A percentile compares a stretch with the other conserved stretches of the same genome.
These are phyloP conservation scores for Colletotrichum phormii DNA, from an alignment of 2,329 filamentous ascomycete genomes.

Conservation along the genomic window DNA sequence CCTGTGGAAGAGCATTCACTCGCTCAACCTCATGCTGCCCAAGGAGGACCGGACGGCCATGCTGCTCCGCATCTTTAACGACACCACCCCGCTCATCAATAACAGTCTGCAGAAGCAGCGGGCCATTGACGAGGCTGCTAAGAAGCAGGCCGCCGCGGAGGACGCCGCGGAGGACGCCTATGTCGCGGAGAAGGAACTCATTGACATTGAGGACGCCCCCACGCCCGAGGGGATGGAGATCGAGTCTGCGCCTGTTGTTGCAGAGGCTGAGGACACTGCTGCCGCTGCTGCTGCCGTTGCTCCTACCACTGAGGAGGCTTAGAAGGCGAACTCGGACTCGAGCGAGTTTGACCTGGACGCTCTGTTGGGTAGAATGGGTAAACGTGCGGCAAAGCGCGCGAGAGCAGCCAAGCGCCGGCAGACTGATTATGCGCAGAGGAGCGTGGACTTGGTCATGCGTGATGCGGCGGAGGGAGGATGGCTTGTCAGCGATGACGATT, in stretches of 20 bases:
- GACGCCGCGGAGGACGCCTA: conserved; percentile 40
- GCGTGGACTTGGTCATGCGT: background rate
- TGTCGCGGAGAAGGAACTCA: conserved; percentile 40
- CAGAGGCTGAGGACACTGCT: background rate
- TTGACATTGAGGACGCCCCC: conserved; percentile 52
- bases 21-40: conserved; percentile 95
- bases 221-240: conserved; percentile 45
- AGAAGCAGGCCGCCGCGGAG: conserved; percentile 46
- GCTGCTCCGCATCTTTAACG: conserved; percentile 91
- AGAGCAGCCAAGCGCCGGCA: background rate
- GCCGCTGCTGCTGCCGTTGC: background rate
- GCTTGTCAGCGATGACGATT: background rate
- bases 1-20: conserved; percentile 92
- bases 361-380: background rate
- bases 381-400: background rate
- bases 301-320: background rate
- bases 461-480: background rate
- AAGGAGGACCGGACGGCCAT: conserved; percentile 96
- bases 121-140: conserved; percentile 46
- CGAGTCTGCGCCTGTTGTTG: background rate
- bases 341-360: background rate
- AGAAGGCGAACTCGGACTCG: background rate
- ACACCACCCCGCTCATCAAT: conserved; percentile 86
- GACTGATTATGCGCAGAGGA: background rate
- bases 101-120: conserved; percentile 64